phyloP scores from a whole-genome alignment of 192 early-diverging fungal genomes.

The Ramicandelaber brevisporus region DNA sequence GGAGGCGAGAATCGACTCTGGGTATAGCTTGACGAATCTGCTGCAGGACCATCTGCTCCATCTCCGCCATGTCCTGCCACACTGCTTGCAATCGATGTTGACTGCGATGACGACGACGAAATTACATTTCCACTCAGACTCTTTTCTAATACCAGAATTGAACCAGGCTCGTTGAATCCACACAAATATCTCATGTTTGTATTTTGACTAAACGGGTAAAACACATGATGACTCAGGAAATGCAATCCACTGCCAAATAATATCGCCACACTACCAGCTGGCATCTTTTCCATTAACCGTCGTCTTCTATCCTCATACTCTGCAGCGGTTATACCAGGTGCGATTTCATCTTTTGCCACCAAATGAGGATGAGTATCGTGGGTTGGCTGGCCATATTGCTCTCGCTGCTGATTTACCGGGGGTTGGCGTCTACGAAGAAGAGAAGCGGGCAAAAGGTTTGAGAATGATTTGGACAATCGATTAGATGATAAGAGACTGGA shows the following conservation, averaged over 20 bases:
- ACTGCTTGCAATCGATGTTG: neutral
- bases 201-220: slow-evolving; percentile 84
- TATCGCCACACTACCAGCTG: slow-evolving; percentile 38
- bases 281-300: slow-evolving; percentile 26
- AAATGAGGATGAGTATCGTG: slow-evolving; percentile 63
- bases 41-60: too few relatives aligned
- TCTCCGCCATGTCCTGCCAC: too few relatives aligned
- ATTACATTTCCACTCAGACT: slow-evolving; percentile 1
- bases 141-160: slow-evolving; percentile 39
- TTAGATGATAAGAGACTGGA: too few relatives aligned
- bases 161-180: slow-evolving; percentile 84
- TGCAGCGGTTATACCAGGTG: slow-evolving; percentile 40
- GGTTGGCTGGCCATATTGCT: slow-evolving; percentile 51
- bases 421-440: too few relatives aligned
- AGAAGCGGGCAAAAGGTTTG: too few relatives aligned
- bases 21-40: too few relatives aligned
- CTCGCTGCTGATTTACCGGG: too few relatives aligned
- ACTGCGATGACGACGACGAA: neutral
- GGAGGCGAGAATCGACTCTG: too few relatives aligned
- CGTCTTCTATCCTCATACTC: slow-evolving; percentile 60
- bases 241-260: slow-evolving; percentile 45
- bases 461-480: too few relatives aligned
- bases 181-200: slow-evolving; percentile 75
- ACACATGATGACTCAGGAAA: slow-evolving; percentile 75
- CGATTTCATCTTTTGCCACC: slow-evolving; percentile 45